phyloP scores from a whole-genome alignment of 306 rosid genomes.

The Trifolium fragiferum region DNA sequence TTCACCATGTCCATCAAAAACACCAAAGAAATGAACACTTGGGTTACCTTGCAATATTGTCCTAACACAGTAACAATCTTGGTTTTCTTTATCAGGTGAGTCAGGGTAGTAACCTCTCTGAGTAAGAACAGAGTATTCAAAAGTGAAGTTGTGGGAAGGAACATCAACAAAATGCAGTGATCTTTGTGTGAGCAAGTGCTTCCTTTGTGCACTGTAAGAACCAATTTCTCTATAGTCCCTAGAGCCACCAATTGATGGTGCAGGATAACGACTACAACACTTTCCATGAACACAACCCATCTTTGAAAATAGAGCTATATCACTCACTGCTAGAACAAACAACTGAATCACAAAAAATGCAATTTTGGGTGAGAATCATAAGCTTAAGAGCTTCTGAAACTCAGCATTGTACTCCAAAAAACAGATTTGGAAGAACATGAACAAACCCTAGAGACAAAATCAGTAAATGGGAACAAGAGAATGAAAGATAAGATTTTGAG shows the following conservation, averaged over 20 bases:
- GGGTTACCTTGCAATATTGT: conserved; percentile 81
- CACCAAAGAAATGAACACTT: conserved; percentile 86
- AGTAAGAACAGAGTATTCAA: conserved; percentile 80
- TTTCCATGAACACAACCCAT: conserved; percentile 94
- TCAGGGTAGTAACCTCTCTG: conserved; percentile 98
- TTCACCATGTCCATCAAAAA: conserved; percentile 94
- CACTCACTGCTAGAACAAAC: not conserved
- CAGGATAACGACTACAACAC: conserved; percentile 67
- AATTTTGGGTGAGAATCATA: conserved; percentile 30
- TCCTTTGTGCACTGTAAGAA: conserved; percentile 55
- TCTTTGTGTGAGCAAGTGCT: conserved; percentile 71
- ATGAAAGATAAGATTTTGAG: conserved; percentile 39
- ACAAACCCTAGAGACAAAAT: conserved; percentile 50
- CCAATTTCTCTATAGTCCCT: conserved; percentile 55
- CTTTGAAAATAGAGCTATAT: conserved; percentile 27
- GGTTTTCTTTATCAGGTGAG: conserved; percentile 78
- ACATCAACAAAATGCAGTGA: conserved; percentile 69
- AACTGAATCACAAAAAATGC: conserved; percentile 33
- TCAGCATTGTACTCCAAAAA: conserved; percentile 45
- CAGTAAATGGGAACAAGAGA: conserved; percentile 7
- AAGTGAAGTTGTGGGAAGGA: conserved; percentile 70
- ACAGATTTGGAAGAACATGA: conserved; percentile 31
- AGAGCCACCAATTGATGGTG: conserved; percentile 62
- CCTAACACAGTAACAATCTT: conserved; percentile 76
- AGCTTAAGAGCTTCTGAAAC: conserved; percentile 42